These are phyloP conservation scores for Penicillium tannophilum DNA, from an alignment of 495 filamentous ascomycete species.

Conservation along the genomic window DNA sequence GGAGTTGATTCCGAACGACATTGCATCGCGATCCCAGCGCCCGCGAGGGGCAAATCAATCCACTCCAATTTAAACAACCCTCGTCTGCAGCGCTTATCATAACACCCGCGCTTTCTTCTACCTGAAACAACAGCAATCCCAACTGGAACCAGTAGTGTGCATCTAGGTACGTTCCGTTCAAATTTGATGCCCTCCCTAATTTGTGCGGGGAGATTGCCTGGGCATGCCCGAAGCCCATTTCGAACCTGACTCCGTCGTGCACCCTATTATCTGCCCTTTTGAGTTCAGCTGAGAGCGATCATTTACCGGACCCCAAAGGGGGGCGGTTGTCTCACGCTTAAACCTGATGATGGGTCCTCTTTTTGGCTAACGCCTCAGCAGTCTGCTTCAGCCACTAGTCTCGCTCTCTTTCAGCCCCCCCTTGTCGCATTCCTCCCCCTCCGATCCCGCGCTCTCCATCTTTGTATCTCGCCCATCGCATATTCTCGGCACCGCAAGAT, in stretches of 20 bases:
- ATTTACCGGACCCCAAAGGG: conserved; percentile 8
- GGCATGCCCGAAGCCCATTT: conserved; percentile 8
- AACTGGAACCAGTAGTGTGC: conserved; percentile 1
- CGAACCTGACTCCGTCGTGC: conserved; percentile 10
- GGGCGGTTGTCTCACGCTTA: conserved; percentile 23
- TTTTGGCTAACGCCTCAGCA: conserved; percentile 15
- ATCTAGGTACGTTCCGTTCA: conserved; percentile 10
- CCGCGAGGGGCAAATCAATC: conserved; percentile 31
- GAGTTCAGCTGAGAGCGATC: conserved; percentile 16
- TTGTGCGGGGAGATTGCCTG: conserved; percentile 3
- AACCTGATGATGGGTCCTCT: conserved; percentile 11
- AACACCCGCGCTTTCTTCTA: conserved; percentile 30
- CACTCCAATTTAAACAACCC: conserved; percentile 4
- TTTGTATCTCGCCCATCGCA: conserved; percentile 4
- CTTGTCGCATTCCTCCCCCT: conserved; percentile 29
- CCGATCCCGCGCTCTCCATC: conserved; percentile 21
- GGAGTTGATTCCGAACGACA: conserved; percentile 1
- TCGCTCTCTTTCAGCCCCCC: conserved; percentile 26
- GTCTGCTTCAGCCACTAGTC: conserved; percentile 26
- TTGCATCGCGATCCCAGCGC: conserved; percentile 9
- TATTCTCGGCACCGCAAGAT: not conserved
- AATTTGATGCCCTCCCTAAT: conserved; percentile 7
- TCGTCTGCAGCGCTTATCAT: conserved; percentile 27
- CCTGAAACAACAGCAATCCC: conserved; percentile 25
- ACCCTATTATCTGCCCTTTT: not conserved